A percentile compares a stretch with the other conserved stretches of the same genome.
These are phyloP conservation scores for Metarhizium rileyi DNA, from an alignment of 2,329 filamentous ascomycete species.

Conservation along the genomic window DNA sequence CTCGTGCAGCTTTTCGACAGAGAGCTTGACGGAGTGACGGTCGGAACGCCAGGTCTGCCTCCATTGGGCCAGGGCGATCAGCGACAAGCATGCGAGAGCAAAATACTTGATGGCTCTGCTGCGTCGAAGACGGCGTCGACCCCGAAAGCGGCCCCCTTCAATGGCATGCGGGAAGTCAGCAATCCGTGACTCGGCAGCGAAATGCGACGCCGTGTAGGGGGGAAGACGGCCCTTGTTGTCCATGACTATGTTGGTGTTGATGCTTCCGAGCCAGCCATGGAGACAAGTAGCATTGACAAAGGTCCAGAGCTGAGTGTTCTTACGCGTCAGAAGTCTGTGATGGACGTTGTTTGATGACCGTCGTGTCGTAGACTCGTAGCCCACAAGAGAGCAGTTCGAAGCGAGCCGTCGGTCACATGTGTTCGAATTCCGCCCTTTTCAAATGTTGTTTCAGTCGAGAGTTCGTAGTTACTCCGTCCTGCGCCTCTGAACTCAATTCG, in stretches of 20 bases:
- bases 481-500: too few relatives aligned
- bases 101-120: constrained; percentile 34
- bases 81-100: constrained; percentile 36
- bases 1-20: constrained; percentile 39
- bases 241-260: constrained; percentile 11
- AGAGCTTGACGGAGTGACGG: constrained; percentile 29
- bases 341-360: too few relatives aligned
- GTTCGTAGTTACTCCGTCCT: too few relatives aligned
- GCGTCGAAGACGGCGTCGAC: constrained; percentile 26
- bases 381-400: too few relatives aligned
- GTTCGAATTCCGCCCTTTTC: too few relatives aligned
- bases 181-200: constrained; percentile 7
- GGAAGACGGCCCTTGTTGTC: constrained; percentile 35
- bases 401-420: too few relatives aligned
- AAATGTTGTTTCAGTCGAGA: too few relatives aligned
- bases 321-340: too few relatives aligned
- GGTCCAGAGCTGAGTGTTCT: too few relatives aligned
- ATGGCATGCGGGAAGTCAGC: not conserved
- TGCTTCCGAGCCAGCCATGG: not conserved
- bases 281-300: too few relatives aligned
- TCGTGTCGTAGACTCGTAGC: too few relatives aligned
- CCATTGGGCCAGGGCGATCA: constrained; percentile 42
- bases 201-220: constrained; percentile 29
- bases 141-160: constrained; percentile 10
- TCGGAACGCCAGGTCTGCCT: constrained; percentile 26